A percentile compares a stretch with the other conserved stretches of the same genome.
phyloP scores from a whole-genome alignment of 2,329 filamentous ascomycete species.

The Cladosporium sp. region DNA sequence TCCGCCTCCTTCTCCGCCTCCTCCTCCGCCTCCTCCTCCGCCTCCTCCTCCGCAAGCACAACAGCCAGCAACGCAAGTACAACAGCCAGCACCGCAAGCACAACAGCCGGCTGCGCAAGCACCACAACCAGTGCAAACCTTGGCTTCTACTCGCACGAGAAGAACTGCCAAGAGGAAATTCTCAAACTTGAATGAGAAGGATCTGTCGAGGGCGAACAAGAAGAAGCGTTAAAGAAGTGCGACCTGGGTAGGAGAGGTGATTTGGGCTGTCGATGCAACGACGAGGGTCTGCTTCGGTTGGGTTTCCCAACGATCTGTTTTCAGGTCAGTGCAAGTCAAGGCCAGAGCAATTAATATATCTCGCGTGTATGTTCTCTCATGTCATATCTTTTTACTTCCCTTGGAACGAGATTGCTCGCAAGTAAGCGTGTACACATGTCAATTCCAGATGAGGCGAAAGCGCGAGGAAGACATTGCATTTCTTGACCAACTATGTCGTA shows the following conservation, averaged over 20 bases:
- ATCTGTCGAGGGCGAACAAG: neutral
- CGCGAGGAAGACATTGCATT: neutral
- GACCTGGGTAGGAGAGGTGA: neutral
- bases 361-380: neutral
- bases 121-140: neutral
- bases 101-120: neutral
- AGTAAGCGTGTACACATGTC: neutral
- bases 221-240: neutral
- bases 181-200: neutral
- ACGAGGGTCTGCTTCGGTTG: neutral
- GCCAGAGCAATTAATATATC: neutral
- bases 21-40: neutral
- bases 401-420: neutral
- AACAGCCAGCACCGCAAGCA: neutral
- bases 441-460: neutral
- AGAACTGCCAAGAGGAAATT: neutral
- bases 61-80: neutral
- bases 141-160: neutral
- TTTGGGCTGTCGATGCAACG: neutral
- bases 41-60: neutral
- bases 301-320: neutral
- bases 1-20: neutral
- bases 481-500: neutral
- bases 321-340: neutral
- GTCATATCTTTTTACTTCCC: neutral